These are phyloP conservation scores for Rubia tinctorum DNA, from an alignment of 305 asterid species.

Conservation along the genomic window DNA sequence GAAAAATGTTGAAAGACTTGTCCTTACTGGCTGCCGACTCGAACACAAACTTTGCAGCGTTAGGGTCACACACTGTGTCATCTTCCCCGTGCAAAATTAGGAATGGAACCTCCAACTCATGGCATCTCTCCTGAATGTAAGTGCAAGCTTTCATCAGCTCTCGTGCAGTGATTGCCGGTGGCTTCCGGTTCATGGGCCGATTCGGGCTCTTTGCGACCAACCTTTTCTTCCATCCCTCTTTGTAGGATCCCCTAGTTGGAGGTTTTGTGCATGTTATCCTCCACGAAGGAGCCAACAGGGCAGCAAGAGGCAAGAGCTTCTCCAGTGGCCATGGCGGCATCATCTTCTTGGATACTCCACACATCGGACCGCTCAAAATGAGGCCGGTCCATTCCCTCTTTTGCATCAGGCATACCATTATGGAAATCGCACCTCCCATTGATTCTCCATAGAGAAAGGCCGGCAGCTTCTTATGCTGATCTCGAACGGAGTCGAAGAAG, in stretches of 20 bases:
- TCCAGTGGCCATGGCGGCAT: conserved; percentile 77
- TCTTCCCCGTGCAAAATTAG: conserved; percentile 66
- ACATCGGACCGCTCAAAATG: conserved; percentile 68
- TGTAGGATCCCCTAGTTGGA: conserved; percentile 42
- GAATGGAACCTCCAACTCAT: conserved; percentile 52
- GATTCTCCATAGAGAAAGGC: conserved; percentile 83
- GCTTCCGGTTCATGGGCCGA: conserved; percentile 38
- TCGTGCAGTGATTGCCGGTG: conserved; percentile 57
- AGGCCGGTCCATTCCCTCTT: conserved; percentile 59
- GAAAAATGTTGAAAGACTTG: conserved; percentile 53
- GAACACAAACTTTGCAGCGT: conserved; percentile 43
- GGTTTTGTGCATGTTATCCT: conserved; percentile 49
- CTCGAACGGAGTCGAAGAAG: conserved; percentile 40
- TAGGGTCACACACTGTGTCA: conserved; percentile 64
- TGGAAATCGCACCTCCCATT: conserved; percentile 63
- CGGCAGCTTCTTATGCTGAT: conserved; percentile 36
- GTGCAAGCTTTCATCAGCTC: conserved; percentile 59
- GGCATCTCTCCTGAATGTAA: conserved; percentile 35
- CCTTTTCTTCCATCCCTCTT: conserved; percentile 59
- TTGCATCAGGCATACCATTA: conserved; percentile 51
- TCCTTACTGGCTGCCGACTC: conserved; percentile 50
- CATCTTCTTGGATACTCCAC: conserved; percentile 53
- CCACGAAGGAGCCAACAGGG: conserved; percentile 59
- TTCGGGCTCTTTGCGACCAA: conserved; percentile 55
- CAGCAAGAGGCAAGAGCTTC: conserved; percentile 54